phyloP scores from a whole-genome alignment of 2,329 filamentous ascomycete species.

The Alternaria conjuncta region DNA sequence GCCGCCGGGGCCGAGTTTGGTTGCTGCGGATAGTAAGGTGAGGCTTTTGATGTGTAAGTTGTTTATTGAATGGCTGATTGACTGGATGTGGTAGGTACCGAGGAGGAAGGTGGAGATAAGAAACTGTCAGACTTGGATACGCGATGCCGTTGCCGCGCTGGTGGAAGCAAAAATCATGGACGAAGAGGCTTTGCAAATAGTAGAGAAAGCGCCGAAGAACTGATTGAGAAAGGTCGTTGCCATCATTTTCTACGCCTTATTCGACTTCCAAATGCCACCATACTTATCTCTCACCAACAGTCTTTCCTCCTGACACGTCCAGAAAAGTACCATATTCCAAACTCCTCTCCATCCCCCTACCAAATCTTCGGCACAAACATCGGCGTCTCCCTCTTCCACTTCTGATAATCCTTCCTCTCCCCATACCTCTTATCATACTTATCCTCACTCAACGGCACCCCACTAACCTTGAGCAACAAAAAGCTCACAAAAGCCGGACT shows the following conservation, averaged over 20 bases:
- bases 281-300: too few species aligned
- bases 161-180: background rate
- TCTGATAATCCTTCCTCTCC: slow-evolving; percentile 68
- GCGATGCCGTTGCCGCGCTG: background rate
- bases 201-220: background rate
- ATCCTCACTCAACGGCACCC: slow-evolving; percentile 69
- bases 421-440: slow-evolving; percentile 73
- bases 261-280: too few species aligned
- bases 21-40: slow-evolving; percentile 2
- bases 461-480: slow-evolving; percentile 67
- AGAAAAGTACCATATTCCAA: too few species aligned
- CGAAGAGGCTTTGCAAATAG: background rate
- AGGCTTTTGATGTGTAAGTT: background rate
- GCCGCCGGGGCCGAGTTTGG: slow-evolving; percentile 27
- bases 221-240: background rate
- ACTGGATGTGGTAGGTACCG: background rate
- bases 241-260: too few species aligned
- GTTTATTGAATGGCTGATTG: background rate
- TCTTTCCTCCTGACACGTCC: too few species aligned
- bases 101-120: background rate
- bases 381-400: slow-evolving; percentile 71
- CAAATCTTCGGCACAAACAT: slow-evolving; percentile 68
- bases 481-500: slow-evolving; percentile 71
- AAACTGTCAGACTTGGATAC: background rate
- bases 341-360: background rate